These are phyloP conservation scores for Sphaerostilbella broomeana DNA, from an alignment of 2,329 filamentous ascomycete genomes.

Conservation along the genomic window DNA sequence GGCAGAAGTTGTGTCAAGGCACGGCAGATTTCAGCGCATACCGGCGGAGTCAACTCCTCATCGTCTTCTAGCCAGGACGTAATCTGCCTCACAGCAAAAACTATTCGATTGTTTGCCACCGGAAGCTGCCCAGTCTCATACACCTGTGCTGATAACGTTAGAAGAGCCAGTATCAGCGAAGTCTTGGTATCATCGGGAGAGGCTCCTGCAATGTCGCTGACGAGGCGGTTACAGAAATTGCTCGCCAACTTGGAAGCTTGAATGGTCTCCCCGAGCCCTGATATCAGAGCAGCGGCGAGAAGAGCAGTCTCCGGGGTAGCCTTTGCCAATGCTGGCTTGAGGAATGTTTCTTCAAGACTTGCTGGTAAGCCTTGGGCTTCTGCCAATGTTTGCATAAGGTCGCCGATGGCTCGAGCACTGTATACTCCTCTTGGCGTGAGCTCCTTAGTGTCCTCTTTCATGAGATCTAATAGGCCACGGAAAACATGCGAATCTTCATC, in stretches of 20 bases:
- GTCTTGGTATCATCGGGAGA: slow-evolving; percentile 38
- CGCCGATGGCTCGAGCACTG: slow-evolving; percentile 44
- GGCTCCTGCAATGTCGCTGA: slow-evolving; percentile 53
- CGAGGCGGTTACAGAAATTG: slow-evolving; percentile 52
- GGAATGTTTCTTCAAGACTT: slow-evolving; percentile 41
- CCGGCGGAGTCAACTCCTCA: slow-evolving; percentile 34
- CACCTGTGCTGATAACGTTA: slow-evolving; percentile 46
- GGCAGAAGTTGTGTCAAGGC: slow-evolving; percentile 59
- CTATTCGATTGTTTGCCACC: slow-evolving; percentile 60
- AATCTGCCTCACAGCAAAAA: slow-evolving; percentile 78
- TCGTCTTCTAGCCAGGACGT: slow-evolving; percentile 60
- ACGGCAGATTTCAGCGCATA: slow-evolving; percentile 49
- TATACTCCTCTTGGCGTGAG: slow-evolving; percentile 43
- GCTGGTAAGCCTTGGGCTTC: slow-evolving; percentile 41
- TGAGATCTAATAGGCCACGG: slow-evolving; percentile 35
- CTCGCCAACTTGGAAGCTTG: slow-evolving; percentile 41
- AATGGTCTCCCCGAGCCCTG: slow-evolving; percentile 46
- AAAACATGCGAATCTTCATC: slow-evolving; percentile 31
- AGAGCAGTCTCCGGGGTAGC: slow-evolving; percentile 40
- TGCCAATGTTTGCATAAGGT: slow-evolving; percentile 41
- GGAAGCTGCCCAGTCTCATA: slow-evolving; percentile 49
- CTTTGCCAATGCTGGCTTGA: slow-evolving; percentile 41
- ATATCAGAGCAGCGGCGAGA: slow-evolving; percentile 42
- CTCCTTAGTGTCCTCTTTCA: slow-evolving; percentile 37
- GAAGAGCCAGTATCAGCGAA: slow-evolving; percentile 43